Base-by-base conservation (phyloP, 345 rosid genomes). In the Populus davidiana region DNA sequence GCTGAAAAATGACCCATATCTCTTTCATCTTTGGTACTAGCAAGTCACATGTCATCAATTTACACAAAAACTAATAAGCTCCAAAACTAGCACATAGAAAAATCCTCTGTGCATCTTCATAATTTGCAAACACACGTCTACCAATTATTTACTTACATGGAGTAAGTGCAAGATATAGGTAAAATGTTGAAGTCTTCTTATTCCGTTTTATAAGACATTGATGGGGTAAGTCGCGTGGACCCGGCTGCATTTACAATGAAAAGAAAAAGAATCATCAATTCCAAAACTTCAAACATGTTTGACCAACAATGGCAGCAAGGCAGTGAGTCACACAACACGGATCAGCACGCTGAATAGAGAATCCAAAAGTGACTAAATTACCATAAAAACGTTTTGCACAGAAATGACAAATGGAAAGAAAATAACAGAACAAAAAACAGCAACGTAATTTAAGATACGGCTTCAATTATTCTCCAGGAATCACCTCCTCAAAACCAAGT, bases 181-280 rank as follows among this genome's bases (percentile, higher is more conserved):
- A 91, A 75, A 91, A 93, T 0, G 97, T 93, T 7, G 94, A 89
- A 25, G 85, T 90, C 88, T 86, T 90, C 89, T 88, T 89, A 81
- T 85, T 88, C 84, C 97, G 86, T 85, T 76, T 91, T 73, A 93
- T 90, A 69, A 94, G 84, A 81, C 98, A 94, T 67, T 89, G 95
- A 78, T 93, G 90, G 1, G 93, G 87, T 43, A 76, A 72, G 16
- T 89, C 93, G 7, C 83, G 78, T 0, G 98, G 98, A 75, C 98
- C 98, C 39, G 94, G 87, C 96, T 93, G 91, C 90, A 88, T 69
- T 82, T 69, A 71, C 29, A 72, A 74, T 27, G 73, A 31, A 75
- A 33, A 64, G 27, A 61, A 75, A 31, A 72, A 50, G 17, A 56
- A 49, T 21, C 63, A 76, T 68, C 67, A 82, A 71, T 25, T 44